Evolutionary conservation across 768 basidiomycete species (phyloP).

Genomic region (Tulasnella sp.): DNA sequence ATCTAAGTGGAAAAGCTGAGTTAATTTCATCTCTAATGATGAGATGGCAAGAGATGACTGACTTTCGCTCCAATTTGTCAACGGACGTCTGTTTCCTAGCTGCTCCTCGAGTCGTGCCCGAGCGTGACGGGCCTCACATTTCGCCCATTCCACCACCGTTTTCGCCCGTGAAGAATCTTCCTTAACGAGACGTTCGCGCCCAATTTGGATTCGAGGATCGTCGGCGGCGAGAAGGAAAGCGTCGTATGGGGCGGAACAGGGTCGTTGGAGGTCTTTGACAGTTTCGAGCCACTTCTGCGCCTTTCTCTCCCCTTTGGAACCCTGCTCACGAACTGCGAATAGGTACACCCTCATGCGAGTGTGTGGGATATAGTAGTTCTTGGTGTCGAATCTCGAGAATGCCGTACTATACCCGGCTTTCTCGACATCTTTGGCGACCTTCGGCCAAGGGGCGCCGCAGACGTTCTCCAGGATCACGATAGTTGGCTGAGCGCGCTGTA

Average conservation of each 20-base stretch:
- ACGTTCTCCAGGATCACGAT: constrained; percentile 95
- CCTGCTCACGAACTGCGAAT: constrained; percentile 56
- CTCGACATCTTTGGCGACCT: constrained; percentile 69
- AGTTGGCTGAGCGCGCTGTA: constrained; percentile 74
- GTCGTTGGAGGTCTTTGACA: constrained; percentile 55
- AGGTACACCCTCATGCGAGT: constrained; percentile 88
- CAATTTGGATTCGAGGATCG: constrained; percentile 84
- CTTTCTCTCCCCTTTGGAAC: constrained; percentile 26
- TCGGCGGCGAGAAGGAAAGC: constrained; percentile 87
- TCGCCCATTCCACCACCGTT: constrained; percentile 73
- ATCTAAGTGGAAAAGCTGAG: constrained; percentile 35
- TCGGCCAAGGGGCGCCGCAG: constrained; percentile 78
- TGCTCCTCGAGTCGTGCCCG: constrained; percentile 76
- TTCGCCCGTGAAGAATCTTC: constrained; percentile 59
- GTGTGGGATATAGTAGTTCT: constrained; percentile 89
- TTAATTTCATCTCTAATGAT: background rate
- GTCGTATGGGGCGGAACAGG: constrained; percentile 83
- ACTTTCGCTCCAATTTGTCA: constrained; percentile 94
- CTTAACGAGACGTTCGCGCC: constrained; percentile 72
- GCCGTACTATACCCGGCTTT: constrained; percentile 67
- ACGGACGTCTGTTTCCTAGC: constrained; percentile 72
- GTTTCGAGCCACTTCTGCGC: constrained; percentile 60
- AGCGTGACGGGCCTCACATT: constrained; percentile 88
- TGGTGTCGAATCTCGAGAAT: constrained; percentile 67
- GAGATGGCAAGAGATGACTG: constrained; percentile 24